Evolutionary conservation across 805 yeast species (phyloP), one percentile per base, ranked within the genome.

Genomic region (Pichia californica): DNA sequence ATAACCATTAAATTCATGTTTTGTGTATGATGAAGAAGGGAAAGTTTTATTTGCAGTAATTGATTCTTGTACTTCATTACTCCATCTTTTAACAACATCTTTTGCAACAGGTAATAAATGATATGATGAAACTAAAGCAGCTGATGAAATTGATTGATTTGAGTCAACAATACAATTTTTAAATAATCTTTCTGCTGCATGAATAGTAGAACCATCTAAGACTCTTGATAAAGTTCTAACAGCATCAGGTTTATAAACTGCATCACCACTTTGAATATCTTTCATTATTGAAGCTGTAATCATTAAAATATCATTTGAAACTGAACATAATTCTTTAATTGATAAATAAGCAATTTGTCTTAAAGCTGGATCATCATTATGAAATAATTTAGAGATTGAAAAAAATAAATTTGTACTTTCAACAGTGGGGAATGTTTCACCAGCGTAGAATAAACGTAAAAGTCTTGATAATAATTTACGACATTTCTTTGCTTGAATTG

Each of bases 231-330:
- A 74, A 0, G 98, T 84, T 63, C 99, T 80, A 50, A 93, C 83
- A 20, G 99, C 98, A 61, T 93, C 84, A 44, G 99, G 96, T 59
- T 88, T 88, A 66, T 83, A 88, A 49, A 88, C 70, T 51, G 78
- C 70, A 47, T 87, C 94, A 45, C 91, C 91, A 52, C 81, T 82
- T 67, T 94, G 97, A 43, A 93, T 87, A 67, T 93, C 99, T 67
- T 89, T 89, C 97, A 93, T 93, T 59, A 93, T 89, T 23, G 96
- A 88, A 3, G 96, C 87, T 23, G 99, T 93, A 23, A 91, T 97
- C 98, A 93, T 93, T 64, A 93, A 76, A 45, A 88, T 88, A 64
- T 93, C 97, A 53, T 87, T 86, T 18, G 96, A 87, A 50, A 83
- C 76, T 16, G 81, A 67, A 39, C 91, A 77, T 50, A 93, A 75